Evolutionary conservation across 305 asterid genomes (phyloP), one percentile per base, ranked within the genome.

Genomic region (Plantago lanceolata): DNA sequence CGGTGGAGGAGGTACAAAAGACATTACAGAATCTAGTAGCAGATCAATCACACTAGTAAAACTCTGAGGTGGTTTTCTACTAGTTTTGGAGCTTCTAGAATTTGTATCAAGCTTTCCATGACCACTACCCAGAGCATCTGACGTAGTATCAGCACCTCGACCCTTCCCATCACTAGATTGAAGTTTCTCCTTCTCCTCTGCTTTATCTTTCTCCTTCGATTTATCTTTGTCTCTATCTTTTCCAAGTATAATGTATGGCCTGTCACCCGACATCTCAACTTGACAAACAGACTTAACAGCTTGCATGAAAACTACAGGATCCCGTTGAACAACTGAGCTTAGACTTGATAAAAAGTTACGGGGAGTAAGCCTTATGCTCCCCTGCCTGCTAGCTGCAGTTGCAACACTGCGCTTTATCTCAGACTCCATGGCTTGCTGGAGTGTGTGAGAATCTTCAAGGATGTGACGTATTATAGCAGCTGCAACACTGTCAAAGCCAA

Each of bases 361-460:
- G 13, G 96, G 79, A 8, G 95, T 82, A 72, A 92, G 88, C 81
- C 98, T 84, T 74, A 96, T 96, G 71, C 78, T 84, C 47, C 96
- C 72, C 79, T 89, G 98, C 66, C 98, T 73, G 73, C 83, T 92
- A 57, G 95, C 79, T 58, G 85, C 95, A 72, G 95, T 80, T 29
- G 73, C 78, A 69, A 92, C 84, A 78, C 84, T 87, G 48, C 87
- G 95, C 56, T 90, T 82, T 78, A 92, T 92, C 81, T 92, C 98
- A 70, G 96, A 82, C 76, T 92, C 98, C 98, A 92, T 92, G 61
- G 97, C 96, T 79, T 85, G 96, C 82, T 89, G 98, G 45, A 92
- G 94, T 47, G 98, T 92, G 64, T 92, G 98, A 68, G 96, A 77
- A 81, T 92, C 98, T 78, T 92, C 98, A 35, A 92, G 94, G 58